Base-by-base conservation (phyloP, 306 rosid species). In the Heteromeles arbutifolia region DNA sequence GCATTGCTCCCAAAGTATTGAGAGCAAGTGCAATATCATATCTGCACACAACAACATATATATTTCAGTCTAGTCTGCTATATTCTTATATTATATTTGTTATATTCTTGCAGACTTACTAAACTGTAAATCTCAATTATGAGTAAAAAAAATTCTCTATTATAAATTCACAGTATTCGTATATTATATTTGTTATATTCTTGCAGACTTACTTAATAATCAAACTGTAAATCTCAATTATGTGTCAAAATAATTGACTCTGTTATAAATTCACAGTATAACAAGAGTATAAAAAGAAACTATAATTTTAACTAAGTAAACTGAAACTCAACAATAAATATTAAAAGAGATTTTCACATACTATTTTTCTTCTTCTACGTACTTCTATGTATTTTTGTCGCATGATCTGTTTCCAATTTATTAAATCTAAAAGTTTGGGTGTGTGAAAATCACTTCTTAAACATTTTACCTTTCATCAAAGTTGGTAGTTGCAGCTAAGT, bases 401-500 rank as follows among this genome's bases (percentile, higher is more conserved):
- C 54, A 50, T 50, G 21, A 50, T 50, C 8, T 15, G 15, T 50
- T 50, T 50, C 4, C 13, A 58, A 58, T 58, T 11, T n/a, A 24
- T 78, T 41, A 41, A 41, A 41, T 41, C 44, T 41, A 41, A 50
- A 17, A 50, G 3, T 50, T 6, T 0, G 2, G 2, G 8, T 4
- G 5, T 15, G 21, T 2, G 1, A 2, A 48, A 50, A 17, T 50
- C 54, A 50, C 21, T 50, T 50, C 54, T 17, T 50, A 50, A 50
- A 50, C 21, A 50, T 5, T 2, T 15, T 50, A 89, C 98, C 98
- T 91, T 82, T 91, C 96, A 74, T 91, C 84, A 26, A 93, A 91
- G 24, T 88, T 88, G 21, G 98, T 93, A 0, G 92, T 88, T 44
- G 97, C 97, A 66, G 97, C 98, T 8, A 93, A 75, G 76, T 93